Percentiles rank a stretch among this genome's conserved stretches.
phyloP scores from a whole-genome alignment of 108 stramenopile species.

The Cyclotella baltica region DNA sequence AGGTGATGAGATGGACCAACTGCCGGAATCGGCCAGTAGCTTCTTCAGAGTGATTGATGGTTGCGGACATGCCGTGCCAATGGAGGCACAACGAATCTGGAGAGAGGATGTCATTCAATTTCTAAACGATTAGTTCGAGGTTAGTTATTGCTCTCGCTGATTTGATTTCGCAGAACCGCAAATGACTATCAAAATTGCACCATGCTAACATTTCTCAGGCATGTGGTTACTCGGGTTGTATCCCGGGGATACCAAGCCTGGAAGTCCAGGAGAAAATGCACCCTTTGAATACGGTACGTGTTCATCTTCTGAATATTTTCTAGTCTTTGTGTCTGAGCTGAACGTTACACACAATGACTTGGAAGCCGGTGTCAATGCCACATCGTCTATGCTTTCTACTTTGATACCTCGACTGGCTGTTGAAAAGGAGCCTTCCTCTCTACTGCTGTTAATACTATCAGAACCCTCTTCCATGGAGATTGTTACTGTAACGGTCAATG shows the following conservation, averaged over 20 bases:
- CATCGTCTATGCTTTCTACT: background rate
- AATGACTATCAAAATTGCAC: background rate
- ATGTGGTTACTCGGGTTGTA: background rate
- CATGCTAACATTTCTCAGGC: background rate
- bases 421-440: constrained; percentile 11
- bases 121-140: constrained; percentile 17
- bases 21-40: background rate
- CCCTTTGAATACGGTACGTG: background rate
- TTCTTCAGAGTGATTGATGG: constrained; percentile 43
- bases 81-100: constrained; percentile 61
- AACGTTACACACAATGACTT: constrained; percentile 5
- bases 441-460: background rate
- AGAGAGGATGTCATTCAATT: constrained; percentile 55
- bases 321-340: constrained; percentile 4
- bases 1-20: background rate
- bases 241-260: constrained; percentile 38
- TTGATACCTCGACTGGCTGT: background rate
- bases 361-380: constrained; percentile 2
- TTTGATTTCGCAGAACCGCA: background rate
- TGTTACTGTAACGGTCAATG: constrained; percentile 24
- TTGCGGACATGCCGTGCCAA: constrained; percentile 66
- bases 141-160: background rate
- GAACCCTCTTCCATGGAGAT: background rate
- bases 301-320: background rate
- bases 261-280: constrained; percentile 19